phyloP scores from a whole-genome alignment of 805 yeast genomes.

The Wickerhamiella vanderwaltii region DNA sequence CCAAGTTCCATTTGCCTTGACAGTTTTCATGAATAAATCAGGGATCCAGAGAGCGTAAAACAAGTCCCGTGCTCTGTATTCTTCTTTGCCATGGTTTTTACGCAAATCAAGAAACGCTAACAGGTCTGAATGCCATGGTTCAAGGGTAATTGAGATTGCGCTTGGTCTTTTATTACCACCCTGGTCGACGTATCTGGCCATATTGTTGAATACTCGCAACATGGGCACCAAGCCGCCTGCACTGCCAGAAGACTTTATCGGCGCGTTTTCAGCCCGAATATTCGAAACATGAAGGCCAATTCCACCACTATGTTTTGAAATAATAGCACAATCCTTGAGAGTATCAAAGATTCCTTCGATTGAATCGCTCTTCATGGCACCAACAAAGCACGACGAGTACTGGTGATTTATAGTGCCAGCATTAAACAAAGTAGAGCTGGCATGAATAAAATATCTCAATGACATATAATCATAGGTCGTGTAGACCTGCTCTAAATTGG shows the following conservation, averaged over 20 bases:
- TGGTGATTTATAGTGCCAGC: slow-evolving; percentile 74
- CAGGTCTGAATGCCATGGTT: slow-evolving; percentile 93
- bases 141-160: slow-evolving; percentile 81
- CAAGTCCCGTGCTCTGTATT: slow-evolving; percentile 77
- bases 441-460: slow-evolving; percentile 70
- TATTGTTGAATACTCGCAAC: slow-evolving; percentile 84
- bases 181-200: slow-evolving; percentile 91
- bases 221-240: slow-evolving; percentile 87
- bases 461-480: slow-evolving; percentile 84
- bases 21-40: slow-evolving; percentile 81
- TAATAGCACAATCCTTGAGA: slow-evolving; percentile 70
- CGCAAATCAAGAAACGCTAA: slow-evolving; percentile 70
- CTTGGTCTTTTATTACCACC: slow-evolving; percentile 97
- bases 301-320: slow-evolving; percentile 90
- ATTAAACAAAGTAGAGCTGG: slow-evolving; percentile 86
- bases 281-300: slow-evolving; percentile 81
- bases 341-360: slow-evolving; percentile 88
- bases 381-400: slow-evolving; percentile 78
- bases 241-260: slow-evolving; percentile 75
- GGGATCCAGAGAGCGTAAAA: slow-evolving; percentile 91
- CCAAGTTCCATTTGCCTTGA: slow-evolving; percentile 66
- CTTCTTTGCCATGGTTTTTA: slow-evolving; percentile 91
- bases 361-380: slow-evolving; percentile 84
- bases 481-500: slow-evolving; percentile 43
- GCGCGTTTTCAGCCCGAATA: slow-evolving; percentile 69